Base-by-base conservation (phyloP, 106 monocot species). In the Platanthera zijinensis region DNA sequence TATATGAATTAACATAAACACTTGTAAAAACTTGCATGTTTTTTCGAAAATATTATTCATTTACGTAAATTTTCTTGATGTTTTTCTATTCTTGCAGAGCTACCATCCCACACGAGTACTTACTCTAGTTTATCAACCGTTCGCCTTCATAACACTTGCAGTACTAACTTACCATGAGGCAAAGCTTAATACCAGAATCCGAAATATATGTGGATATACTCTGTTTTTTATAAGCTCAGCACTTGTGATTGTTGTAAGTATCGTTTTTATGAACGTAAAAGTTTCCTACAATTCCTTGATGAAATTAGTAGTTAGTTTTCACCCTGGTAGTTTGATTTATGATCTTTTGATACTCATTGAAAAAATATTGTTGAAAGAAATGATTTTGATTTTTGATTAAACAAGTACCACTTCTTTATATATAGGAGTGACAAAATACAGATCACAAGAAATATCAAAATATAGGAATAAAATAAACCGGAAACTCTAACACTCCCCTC, bases 81-180 rank as follows among this genome's bases (percentile, higher is more conserved):
- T 73, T 5, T 75, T 57, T 57, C 39, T 51, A 48, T 14, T 30
- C 15, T 66, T 80, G 76, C 76, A 84, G 79, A 46, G 50, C n/a
- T 84, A 84, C 52, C 79, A 84, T 47, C 84, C 84, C 7, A 80
- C 80, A 2, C 78, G 79, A 79, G 57, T 79, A 14, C 83, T 83
- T 30, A 74, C 83, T 17, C 68, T 83, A 47, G 79, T 80, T 22
- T 84, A 80, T 56, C 84, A 80, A 76, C 84, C 84, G 22, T 84
- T 80, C 53, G 84, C 80, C 50, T 59, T 84, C 48, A 59, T 18
- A 46, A 72, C 61, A 6, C 22, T 66, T 15, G 84, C 76, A 15
- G 76, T 80, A 76, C 71, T 84, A 12, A 63, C 76, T 7, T 76
- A 84, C 62, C 17, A 64, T 25, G 84, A 84, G 48, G 79, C 84